Conservation (phyloP, 208 protist genomes). For the Crithidia mellificae region DNA sequence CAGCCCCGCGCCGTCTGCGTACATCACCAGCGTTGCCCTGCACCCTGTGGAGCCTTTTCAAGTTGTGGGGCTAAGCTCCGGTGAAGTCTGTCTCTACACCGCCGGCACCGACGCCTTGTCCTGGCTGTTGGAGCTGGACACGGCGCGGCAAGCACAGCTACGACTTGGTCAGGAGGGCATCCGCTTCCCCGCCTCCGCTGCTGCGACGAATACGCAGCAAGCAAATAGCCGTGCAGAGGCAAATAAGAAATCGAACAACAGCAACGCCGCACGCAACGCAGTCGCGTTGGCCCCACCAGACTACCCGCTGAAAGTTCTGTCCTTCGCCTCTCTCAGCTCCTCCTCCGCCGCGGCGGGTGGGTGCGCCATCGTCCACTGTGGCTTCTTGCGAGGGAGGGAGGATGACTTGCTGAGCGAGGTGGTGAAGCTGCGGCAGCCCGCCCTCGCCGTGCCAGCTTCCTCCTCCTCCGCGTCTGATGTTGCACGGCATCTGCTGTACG, state of each 20-base stretch:
- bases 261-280: background rate
- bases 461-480: constrained; percentile 2
- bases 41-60: constrained; percentile 44
- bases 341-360: constrained; percentile 8
- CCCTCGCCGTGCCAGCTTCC: background rate
- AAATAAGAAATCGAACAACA: too few species aligned
- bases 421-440: constrained; percentile 19
- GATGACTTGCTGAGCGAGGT: constrained; percentile 37
- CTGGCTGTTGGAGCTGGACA: constrained; percentile 34
- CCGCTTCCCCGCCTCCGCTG: too few species aligned
- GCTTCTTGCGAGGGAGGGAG: constrained; percentile 35
- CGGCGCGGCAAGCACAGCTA: constrained; percentile 10
- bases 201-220: too few species aligned
- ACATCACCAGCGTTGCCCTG: constrained; percentile 36
- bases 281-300: constrained; percentile 5
- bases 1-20: constrained; percentile 6
- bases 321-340: constrained; percentile 19
- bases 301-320: constrained; percentile 32
- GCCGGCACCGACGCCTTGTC: constrained; percentile 36
- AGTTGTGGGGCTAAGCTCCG: constrained; percentile 30
- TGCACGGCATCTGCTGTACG: constrained; percentile 30
- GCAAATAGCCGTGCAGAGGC: too few species aligned
- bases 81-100: constrained; percentile 35
- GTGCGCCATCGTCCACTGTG: constrained; percentile 31
- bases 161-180: constrained; percentile 6